Evolutionary conservation across 2,329 filamentous ascomycete genomes (phyloP).

Genomic region (Calonectria hawksworthii): DNA sequence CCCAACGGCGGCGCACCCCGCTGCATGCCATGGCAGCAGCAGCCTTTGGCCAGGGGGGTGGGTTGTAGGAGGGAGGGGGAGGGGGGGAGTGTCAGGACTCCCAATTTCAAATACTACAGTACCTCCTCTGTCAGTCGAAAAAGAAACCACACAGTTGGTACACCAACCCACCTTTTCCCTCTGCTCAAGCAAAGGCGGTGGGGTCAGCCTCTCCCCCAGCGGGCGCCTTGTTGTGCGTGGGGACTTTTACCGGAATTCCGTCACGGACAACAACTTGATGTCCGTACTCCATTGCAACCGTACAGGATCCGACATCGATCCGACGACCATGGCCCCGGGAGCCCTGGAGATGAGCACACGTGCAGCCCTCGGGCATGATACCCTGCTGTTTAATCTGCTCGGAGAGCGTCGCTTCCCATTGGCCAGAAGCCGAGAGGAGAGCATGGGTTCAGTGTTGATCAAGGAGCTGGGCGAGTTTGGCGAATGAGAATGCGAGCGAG

Average conservation of each 20-base stretch:
- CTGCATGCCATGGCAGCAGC: slow-evolving; percentile 8
- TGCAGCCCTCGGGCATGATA: slow-evolving; percentile 10
- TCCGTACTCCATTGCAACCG: slow-evolving; percentile 27
- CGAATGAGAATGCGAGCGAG: slow-evolving; percentile 12
- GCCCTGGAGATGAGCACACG: slow-evolving; percentile 23
- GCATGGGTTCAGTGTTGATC: slow-evolving; percentile 24
- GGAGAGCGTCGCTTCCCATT: neutral
- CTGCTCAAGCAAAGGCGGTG: neutral
- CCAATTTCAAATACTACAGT: neutral
- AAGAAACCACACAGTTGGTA: slow-evolving; percentile 12
- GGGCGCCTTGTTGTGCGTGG: slow-evolving; percentile 38
- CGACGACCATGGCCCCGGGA: slow-evolving; percentile 23
- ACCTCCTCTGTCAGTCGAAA: slow-evolving; percentile 3
- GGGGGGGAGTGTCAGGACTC: slow-evolving; percentile 1
- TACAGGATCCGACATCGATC: slow-evolving; percentile 41
- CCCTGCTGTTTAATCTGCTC: slow-evolving; percentile 9
- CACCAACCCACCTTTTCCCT: neutral
- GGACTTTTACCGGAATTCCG: slow-evolving; percentile 1
- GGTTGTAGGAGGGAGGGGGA: neutral
- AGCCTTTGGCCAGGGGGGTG: neutral
- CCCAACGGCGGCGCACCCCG: slow-evolving; percentile 13
- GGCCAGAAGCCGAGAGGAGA: neutral
- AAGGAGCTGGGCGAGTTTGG: slow-evolving; percentile 2
- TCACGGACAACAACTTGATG: slow-evolving; percentile 2
- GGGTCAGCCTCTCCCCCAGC: neutral